Evolutionary conservation across 2,329 filamentous ascomycete species (phyloP).

Genomic region (Talaromyces sp.): DNA sequence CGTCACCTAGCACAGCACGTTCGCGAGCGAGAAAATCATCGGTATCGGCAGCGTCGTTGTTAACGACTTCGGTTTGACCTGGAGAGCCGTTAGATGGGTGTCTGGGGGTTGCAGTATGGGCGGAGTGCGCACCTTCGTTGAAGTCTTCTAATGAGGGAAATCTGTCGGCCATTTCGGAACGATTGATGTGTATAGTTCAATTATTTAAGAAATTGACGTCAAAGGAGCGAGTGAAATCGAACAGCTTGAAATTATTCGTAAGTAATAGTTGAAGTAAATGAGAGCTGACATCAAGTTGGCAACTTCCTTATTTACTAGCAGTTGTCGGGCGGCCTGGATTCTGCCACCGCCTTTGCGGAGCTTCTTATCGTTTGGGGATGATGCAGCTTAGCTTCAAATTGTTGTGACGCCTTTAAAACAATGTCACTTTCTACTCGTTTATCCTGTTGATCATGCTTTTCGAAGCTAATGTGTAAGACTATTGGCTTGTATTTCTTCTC

Average conservation of each 20-base stretch:
- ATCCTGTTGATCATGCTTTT: background rate
- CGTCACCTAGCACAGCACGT: slow-evolving; percentile 84
- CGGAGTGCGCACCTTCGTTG: slow-evolving; percentile 49
- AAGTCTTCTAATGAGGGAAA: slow-evolving; percentile 79
- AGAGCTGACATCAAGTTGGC: slow-evolving; percentile 4
- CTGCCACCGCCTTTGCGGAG: slow-evolving; percentile 18
- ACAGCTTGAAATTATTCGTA: background rate
- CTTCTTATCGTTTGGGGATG: slow-evolving; percentile 7
- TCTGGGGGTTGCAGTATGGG: slow-evolving; percentile 19
- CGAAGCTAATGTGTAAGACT: too few species aligned
- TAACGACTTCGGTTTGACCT: slow-evolving; percentile 36
- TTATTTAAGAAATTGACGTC: too few species aligned
- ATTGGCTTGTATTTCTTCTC: too few species aligned
- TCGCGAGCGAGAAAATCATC: slow-evolving; percentile 91
- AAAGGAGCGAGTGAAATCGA: background rate
- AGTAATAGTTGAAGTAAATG: background rate
- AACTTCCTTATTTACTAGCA: slow-evolving; percentile 9
- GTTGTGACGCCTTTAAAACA: background rate
- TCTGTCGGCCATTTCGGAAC: slow-evolving; percentile 65
- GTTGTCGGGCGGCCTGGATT: slow-evolving; percentile 6
- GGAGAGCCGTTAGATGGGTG: slow-evolving; percentile 25
- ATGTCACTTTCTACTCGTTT: background rate
- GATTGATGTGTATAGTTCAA: background rate
- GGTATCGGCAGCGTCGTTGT: slow-evolving; percentile 51
- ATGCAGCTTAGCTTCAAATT: slow-evolving; percentile 6